Evolutionary conservation across 139 green algal species (phyloP).

Genomic region (Tetradesmus lagerheimii): DNA sequence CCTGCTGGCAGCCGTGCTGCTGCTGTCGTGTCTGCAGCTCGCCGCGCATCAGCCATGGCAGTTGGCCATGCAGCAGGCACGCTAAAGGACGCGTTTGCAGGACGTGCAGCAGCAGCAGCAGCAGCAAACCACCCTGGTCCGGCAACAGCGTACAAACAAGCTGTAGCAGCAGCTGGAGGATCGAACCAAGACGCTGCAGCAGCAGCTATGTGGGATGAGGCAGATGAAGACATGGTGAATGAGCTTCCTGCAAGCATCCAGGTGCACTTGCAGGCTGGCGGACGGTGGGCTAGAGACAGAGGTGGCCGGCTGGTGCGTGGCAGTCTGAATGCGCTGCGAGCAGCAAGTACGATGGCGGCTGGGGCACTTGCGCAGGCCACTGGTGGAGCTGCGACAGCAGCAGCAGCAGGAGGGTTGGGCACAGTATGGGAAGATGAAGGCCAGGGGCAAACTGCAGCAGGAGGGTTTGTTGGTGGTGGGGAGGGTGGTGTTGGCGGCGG

Average conservation of each 20-base stretch:
- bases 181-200: not conserved
- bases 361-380: not conserved
- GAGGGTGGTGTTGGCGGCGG: not conserved
- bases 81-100: not conserved
- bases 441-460: not conserved
- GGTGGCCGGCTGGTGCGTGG: conserved; percentile 1
- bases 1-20: not conserved
- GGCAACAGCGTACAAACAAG: not conserved
- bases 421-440: not conserved
- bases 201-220: conserved; percentile 12
- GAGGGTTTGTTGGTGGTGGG: not conserved
- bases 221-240: conserved; percentile 20
- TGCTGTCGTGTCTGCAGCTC: not conserved
- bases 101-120: not conserved
- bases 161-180: too few relatives aligned
- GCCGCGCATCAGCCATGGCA: conserved; percentile 8
- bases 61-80: not conserved
- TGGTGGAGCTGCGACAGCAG: not conserved
- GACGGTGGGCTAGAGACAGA: not conserved
- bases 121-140: too few relatives aligned
- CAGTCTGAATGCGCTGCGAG: not conserved
- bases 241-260: conserved; percentile 11
- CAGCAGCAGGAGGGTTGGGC: not conserved
- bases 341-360: not conserved
- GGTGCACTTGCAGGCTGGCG: not conserved